Base-by-base conservation (phyloP, 805 yeast species). In the Osmozyma mogii region DNA sequence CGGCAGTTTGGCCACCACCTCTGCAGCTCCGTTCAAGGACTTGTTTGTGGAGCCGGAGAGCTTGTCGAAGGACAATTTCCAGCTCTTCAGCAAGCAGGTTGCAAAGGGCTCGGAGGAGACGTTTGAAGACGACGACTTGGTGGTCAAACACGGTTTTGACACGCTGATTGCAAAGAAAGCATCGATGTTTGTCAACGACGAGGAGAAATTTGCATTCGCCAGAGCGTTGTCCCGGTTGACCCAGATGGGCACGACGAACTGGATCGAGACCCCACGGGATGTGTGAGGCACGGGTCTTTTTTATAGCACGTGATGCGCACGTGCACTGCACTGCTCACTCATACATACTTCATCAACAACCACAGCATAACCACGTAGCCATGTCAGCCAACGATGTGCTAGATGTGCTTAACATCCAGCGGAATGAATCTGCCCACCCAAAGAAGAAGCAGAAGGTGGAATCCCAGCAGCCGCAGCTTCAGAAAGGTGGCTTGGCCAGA, bases 181-280 rank as follows among this genome's bases (percentile, higher is more conserved):
- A 1, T 50, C 75, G 42, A 72, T 83, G 72, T 89, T 92, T 60
- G 84, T 83, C 28, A 70, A 92, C 23, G 97, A 87, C 55, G 98
- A 89, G 55, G 98, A 89, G 58, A 73, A 80, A 53, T 92, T 89
- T 61, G 98, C 98, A 13, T 89, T 89, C 65, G 95, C 96, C 0
- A 72, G 98, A 50, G 96, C 97, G 0, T 64, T 89, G 35, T 79
- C 92, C 44, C 75, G 98, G 51, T 65, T 92, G 41, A 72, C 88
- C 24, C 97, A 89, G 44, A 89, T 89, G 96, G 79, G 94, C 41
- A 81, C 95, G 4, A 78, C 78, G 15, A 94, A 82, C 30, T 89
- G 98, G 98, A 78, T 84, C 5, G 85, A 79, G n/a, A 41, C 43
- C 6, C 37, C 39, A 5, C 25, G 36, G 15, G 39, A 34, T 17